Evolutionary conservation across 495 filamentous ascomycete genomes (phyloP).

Genomic region (Tuber melanosporum): DNA sequence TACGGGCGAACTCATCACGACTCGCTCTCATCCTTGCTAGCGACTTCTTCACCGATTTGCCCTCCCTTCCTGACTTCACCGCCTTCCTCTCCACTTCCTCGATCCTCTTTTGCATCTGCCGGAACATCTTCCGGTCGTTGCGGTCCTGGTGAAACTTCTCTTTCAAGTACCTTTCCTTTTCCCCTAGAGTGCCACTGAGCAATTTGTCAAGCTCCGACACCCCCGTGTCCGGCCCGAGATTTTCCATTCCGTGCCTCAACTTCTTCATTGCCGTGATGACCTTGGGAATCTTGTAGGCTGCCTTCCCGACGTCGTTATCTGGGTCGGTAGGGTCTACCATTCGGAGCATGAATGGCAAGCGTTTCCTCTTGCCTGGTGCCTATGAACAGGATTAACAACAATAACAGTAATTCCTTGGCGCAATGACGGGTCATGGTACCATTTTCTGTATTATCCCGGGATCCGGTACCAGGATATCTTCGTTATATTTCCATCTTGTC

Average conservation of each 20-base stretch:
- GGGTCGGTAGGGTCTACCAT: constrained; percentile 16
- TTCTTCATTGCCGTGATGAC: neutral
- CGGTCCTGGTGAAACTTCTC: neutral
- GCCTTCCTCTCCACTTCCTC: neutral
- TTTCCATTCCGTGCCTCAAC: neutral
- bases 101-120: neutral
- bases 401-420: neutral
- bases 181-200: neutral
- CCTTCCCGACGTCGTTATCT: constrained; percentile 13
- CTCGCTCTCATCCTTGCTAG: neutral
- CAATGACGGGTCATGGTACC: neutral
- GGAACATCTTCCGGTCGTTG: neutral
- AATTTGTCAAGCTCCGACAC: neutral
- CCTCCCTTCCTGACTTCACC: neutral
- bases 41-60: neutral
- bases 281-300: neutral
- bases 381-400: neutral
- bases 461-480: neutral
- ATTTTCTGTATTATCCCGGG: neutral
- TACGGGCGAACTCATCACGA: neutral
- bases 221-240: neutral
- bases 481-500: neutral
- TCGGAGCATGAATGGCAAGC: neutral
- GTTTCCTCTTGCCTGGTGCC: neutral
- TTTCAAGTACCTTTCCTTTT: neutral